Evolutionary conservation across 164 flowering plant species (phyloP), one percentile per base, ranked within the genome.

Genomic region (Vitis amurensis): DNA sequence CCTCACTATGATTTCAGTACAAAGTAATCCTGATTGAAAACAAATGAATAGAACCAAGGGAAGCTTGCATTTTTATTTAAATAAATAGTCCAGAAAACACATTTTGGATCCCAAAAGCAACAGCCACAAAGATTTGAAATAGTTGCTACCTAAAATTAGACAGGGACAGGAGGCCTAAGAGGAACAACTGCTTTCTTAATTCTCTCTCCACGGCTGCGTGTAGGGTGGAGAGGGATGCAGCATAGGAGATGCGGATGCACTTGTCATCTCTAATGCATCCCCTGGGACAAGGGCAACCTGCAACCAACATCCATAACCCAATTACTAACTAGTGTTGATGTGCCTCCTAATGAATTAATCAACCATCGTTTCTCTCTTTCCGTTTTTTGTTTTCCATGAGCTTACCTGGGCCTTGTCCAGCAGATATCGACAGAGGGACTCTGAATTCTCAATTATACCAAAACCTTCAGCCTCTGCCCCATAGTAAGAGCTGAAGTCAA

Each of bases 221-320:
- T 47, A 95, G 76, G 15, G 87, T 83, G 16, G 87, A 58, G 31
- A 95, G 89, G 6, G 99, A 87, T 68, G 91, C 93, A 0, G 99
- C 94, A 73, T 93, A 95, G 8, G 99, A 95, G 1, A 95, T 91
- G 5, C 98, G 89, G 61, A 95, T 82, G 89, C 99, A 93, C 56
- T 55, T 85, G 64, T 95, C 95, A 66, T 95, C 98, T 8, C 99
- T 98, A 78, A 93, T 66, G 99, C 99, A 76, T 85, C 94, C 50
- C 99, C 99, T 0, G 99, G 99, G 23, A 95, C 97, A 57, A 95
- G 83, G 2, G 99, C 99, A 68, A 95, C 99, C 98, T 92, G 86
- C 31, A 29, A 74, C 13, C 23, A 64, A 30, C 9, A 55, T 10
- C 7, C 31, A 61, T 57, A 0, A 10, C 9, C 11, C 37, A 64